Evolutionary conservation across 768 basidiomycete species (phyloP).

Genomic region (Lactarius psammicola): DNA sequence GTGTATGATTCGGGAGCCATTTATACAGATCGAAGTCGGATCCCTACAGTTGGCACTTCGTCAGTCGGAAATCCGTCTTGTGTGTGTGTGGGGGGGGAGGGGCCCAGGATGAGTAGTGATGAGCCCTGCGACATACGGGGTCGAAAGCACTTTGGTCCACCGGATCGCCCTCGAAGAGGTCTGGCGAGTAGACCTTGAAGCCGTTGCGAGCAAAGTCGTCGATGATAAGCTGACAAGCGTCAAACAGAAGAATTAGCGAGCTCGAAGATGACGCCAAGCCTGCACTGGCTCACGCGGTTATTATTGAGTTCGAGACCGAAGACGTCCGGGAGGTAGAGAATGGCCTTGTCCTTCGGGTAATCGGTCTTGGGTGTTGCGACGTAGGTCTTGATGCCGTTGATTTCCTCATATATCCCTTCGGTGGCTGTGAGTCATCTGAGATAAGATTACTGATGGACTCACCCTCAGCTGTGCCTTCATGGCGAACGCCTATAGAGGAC

Average conservation of each 20-base stretch:
- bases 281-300: slow-evolving; percentile 31
- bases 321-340: slow-evolving; percentile 43
- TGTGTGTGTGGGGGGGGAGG: background rate
- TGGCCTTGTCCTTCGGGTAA: slow-evolving; percentile 41
- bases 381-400: slow-evolving; percentile 42
- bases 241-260: background rate
- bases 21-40: slow-evolving; percentile 1
- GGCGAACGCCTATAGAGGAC: slow-evolving; percentile 34
- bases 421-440: background rate
- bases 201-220: slow-evolving; percentile 46
- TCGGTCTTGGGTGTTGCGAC: slow-evolving; percentile 42
- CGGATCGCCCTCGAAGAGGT: slow-evolving; percentile 32
- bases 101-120: background rate
- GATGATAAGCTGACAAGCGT: slow-evolving; percentile 38
- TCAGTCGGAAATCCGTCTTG: background rate
- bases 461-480: slow-evolving; percentile 41
- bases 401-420: slow-evolving; percentile 37
- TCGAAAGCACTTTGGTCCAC: slow-evolving; percentile 28
- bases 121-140: slow-evolving; percentile 18
- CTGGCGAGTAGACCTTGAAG: slow-evolving; percentile 31
- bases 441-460: background rate
- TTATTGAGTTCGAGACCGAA: slow-evolving; percentile 40
- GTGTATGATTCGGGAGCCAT: slow-evolving; percentile 28
- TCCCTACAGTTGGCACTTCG: background rate
- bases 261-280: background rate